Evolutionary conservation across 805 yeast genomes (phyloP), one percentile per base, ranked within the genome.

Genomic region (Metschnikowia matae): DNA sequence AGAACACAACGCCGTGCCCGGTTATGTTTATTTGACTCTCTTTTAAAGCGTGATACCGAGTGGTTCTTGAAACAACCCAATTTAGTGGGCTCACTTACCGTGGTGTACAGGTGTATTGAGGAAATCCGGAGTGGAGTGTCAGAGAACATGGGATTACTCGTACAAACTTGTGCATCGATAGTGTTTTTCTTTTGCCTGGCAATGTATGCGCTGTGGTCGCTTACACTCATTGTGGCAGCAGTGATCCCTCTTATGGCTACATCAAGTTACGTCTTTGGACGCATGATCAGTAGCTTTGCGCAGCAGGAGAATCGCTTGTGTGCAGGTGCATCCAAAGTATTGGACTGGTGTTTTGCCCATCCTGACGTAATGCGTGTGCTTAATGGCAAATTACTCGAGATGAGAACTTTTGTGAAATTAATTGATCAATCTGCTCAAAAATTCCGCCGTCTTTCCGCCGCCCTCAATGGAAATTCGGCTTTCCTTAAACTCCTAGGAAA

Each of bases 161-260:
- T 81, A 11, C 83, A 83, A 55, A 75, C 82, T 7, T 38, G 74
- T 1, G 78, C 82, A 0, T 75, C 89, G 0, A 68, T 82, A 0
- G 48, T 80, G 3, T 80, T 85, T 0, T 66, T 85, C 10, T 62
- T 85, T 1, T 75, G 80, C 1, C 80, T 87, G 0, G 83, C 96
- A 1, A 78, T 94, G 62, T 77, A 78, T 53, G 84, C 82, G 53
- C 87, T 96, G 2, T 92, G 97, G 97, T 77, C 87, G 3, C 73
- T 94, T 10, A 87, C 97, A 0, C 67, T 94, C 23, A 79, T 94
- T 1, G 80, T 86, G n/a, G 60, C 92, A 51, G 84, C 89, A 1
- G 75, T 86, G 3, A 57, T 89, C 3, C 99, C 99, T 0, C 33
- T 90, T 0, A 79, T 92, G 50, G 73, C 74, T 0, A 7, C 74